Conservation (phyloP, 192 early-diverging fungal species). For the Coemansia sp. region DNA sequence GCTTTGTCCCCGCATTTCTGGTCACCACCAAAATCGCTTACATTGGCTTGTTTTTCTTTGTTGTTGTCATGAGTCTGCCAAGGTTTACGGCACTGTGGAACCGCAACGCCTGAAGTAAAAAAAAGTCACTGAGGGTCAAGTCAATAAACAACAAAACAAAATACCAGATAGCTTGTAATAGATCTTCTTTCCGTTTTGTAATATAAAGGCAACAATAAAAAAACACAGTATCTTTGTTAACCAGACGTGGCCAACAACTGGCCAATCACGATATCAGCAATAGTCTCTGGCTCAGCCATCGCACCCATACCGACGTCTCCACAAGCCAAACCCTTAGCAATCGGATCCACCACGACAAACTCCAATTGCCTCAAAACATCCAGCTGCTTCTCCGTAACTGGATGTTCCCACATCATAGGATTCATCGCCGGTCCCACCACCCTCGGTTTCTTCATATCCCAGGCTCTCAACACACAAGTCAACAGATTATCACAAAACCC, state of each 20-base stretch:
- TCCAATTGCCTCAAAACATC: conserved; percentile 57
- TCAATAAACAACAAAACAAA: background rate
- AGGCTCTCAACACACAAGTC: conserved; percentile 87
- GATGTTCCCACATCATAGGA: conserved; percentile 95
- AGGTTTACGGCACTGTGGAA: conserved; percentile 14
- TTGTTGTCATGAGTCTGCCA: conserved; percentile 32
- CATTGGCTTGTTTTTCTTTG: conserved; percentile 38
- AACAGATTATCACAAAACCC: conserved; percentile 94
- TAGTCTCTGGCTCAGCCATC: conserved; percentile 79
- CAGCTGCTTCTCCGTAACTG: conserved; percentile 78
- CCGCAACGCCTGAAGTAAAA: background rate
- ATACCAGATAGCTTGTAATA: too few species aligned
- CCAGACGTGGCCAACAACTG: conserved; percentile 13
- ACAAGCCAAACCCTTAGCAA: conserved; percentile 86
- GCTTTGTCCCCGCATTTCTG: conserved; percentile 48
- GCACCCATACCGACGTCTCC: conserved; percentile 90
- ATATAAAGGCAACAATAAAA: conserved; percentile 4
- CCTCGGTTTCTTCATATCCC: conserved; percentile 75
- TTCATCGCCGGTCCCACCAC: conserved; percentile 96
- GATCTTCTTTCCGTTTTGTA: background rate
- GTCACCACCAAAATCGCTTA: conserved; percentile 31
- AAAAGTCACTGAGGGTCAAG: background rate
- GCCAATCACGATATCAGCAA: conserved; percentile 49
- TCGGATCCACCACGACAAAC: conserved; percentile 73
- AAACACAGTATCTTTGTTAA: background rate